Evolutionary conservation across 2,329 filamentous ascomycete species (phyloP), one percentile per base, ranked within the genome.

Genomic region (Sporothrix pseudoabietina): DNA sequence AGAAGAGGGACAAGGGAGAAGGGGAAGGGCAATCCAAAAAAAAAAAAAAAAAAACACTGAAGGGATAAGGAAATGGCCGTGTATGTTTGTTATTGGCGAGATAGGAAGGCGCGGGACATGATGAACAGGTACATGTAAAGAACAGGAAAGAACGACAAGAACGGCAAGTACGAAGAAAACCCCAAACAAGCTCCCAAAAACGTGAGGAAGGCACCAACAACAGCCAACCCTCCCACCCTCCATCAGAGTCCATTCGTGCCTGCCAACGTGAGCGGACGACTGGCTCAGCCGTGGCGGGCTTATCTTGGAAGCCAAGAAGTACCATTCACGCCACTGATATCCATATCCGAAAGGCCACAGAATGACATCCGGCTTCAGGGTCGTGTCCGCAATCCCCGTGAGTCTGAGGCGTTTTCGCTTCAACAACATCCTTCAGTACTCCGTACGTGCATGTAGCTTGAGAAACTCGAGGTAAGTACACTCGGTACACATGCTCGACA

Each of bases 181-280:
- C 59, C 59, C 16, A 41, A 65, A 65, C 59, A 65, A 65, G 59
- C 59, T 39, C 57, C 16, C 39, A 12, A 39, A 35, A 16, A 14
- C 59, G 19, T 39, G 59, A 39, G 19, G 10, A 63, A 63, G 7
- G 35, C 9, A 19, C 59, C 35, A 44, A 65, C 35, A 12, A 22
- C 8, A 55, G n/a, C 52, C 52, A 55, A 4, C 52, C 52, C 14
- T 7, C 22, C 1, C 7, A 26, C 52, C 52, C 22, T 30, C 57
- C 57, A 39, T 39, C 26, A 26, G 26, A 26, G 26, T 26, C 26
- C 26, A 26, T 26, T 26, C 35, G 35, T 12, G 19, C 39, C 35
- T 41, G 35, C 55, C 26, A 65, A 65, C 59, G 59, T 65, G 59
- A 65, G 44, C 59, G n/a, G 59, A 65, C 59, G 59, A 65, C 59